A percentile compares a stretch with the other conserved stretches of the same genome.
phyloP scores from a whole-genome alignment of 148 eudicot species.

The Cornus kousa region DNA sequence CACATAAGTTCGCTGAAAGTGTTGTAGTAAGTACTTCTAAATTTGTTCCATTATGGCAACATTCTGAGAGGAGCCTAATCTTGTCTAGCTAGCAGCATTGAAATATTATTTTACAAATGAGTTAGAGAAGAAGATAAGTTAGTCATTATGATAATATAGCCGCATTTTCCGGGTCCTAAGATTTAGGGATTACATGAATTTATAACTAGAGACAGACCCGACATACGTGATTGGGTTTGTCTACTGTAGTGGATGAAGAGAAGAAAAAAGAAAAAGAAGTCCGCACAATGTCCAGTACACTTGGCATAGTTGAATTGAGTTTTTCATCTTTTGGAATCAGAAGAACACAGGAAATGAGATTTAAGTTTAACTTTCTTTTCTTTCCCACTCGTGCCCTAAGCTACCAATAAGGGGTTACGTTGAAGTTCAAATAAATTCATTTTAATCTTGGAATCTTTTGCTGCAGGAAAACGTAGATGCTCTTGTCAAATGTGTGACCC shows the following conservation, averaged over 20 bases:
- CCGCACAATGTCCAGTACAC: background rate
- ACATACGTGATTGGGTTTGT: background rate
- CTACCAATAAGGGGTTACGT: background rate
- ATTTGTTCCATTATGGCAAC: background rate
- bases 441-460: background rate
- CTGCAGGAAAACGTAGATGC: slow-evolving; percentile 70
- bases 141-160: background rate
- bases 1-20: background rate
- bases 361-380: too few relatives aligned
- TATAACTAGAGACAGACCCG: background rate
- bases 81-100: background rate
- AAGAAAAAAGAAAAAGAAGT: background rate
- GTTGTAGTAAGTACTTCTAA: background rate
- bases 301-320: background rate
- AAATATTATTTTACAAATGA: background rate
- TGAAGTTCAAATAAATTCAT: background rate
- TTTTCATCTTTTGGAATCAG: background rate
- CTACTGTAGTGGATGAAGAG: background rate
- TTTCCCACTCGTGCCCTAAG: too few relatives aligned
- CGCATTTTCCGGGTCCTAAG: background rate
- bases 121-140: background rate
- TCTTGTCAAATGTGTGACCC: slow-evolving; percentile 59
- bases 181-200: background rate
- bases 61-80: background rate
- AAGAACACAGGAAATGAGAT: background rate